Evolutionary conservation across 2,329 filamentous ascomycete species (phyloP).

Genomic region (Cladorrhinum sp.): DNA sequence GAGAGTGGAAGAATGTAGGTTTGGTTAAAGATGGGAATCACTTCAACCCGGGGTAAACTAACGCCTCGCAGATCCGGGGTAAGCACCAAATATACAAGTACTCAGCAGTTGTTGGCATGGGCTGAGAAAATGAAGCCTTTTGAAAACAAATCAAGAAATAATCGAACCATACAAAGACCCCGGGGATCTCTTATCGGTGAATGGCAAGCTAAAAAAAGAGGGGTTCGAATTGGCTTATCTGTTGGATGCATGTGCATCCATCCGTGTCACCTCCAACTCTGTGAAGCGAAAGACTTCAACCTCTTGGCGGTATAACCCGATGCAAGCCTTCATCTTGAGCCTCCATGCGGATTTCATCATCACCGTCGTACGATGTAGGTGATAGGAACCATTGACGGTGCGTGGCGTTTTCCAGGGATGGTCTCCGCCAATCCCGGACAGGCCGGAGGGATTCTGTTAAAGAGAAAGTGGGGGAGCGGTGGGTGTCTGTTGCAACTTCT

Average conservation of each 20-base stretch:
- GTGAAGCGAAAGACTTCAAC: not conserved
- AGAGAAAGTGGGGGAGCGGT: not conserved
- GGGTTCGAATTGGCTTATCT: not conserved
- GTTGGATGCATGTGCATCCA: not conserved
- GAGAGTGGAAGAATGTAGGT: too few relatives aligned
- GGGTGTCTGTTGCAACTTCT: too few relatives aligned
- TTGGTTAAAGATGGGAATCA: too few relatives aligned
- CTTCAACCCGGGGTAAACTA: too few relatives aligned
- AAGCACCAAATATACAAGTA: too few relatives aligned
- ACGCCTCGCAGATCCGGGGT: too few relatives aligned
- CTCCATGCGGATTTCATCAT: not conserved
- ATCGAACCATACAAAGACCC: not conserved
- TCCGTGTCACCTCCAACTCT: too few relatives aligned
- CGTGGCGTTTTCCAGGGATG: constrained; percentile 1
- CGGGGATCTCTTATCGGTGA: not conserved
- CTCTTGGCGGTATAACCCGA: not conserved
- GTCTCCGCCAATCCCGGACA: constrained; percentile 7
- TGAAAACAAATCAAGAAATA: not conserved
- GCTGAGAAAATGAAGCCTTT: not conserved
- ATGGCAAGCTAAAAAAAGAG: not conserved
- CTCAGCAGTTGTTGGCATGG: too few relatives aligned
- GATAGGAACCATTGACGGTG: not conserved
- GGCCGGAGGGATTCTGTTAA: constrained; percentile 2
- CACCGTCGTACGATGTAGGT: constrained; percentile 11
- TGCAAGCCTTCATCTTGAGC: not conserved